Base-by-base conservation (phyloP, 371 early-diverging fungal genomes). In the Apophysomyces ossiformis region DNA sequence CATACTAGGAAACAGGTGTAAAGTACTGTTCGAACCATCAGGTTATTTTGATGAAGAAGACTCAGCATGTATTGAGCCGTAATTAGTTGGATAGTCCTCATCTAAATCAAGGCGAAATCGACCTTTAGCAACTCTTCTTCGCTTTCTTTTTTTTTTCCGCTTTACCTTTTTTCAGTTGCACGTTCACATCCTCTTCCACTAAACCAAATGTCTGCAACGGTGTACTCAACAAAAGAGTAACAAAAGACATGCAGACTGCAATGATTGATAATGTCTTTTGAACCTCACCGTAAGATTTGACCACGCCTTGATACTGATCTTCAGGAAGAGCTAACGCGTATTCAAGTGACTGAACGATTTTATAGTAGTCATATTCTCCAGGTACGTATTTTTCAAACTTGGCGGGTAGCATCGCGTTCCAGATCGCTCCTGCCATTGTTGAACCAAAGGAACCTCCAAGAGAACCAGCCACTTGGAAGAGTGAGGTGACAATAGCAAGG, bases 381-480 rank as follows among this genome's bases (percentile, higher is more conserved):
- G 77, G 80, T 45, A 76, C 73, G 54, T 76, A 66, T 15, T 71
- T 43, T 6, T 66, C 69, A 38, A 79, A 56, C 54, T 76, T 44
- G 37, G 37, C 44, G 6, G 80, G 80, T 12, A 79, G 62, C 68
- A 79, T 63, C 0, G 54, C 58, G 18, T 79, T 79, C 80, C 80
- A 79, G 11, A 79, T 62, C 41, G 77, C 71, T 54, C 75, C 80
- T 9, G 80, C 70, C 58, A 79, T 73, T 7, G 80, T 58, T 13
- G 69, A 67, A 26, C 80, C 80, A 41, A 78, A 56, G 50, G 71
- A 72, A 18, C 70, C 63, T 39, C 72, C 65, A 43, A 78, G 69
- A 11, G 74, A 70, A 18, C 79, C 74, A 54, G 76, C 79, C 9
- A 78, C 58, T 57, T 73, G 74, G 9, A 69, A 58, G n/a, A 78